Conservation (phyloP, 805 yeast species). For the Candida oleophila region DNA sequence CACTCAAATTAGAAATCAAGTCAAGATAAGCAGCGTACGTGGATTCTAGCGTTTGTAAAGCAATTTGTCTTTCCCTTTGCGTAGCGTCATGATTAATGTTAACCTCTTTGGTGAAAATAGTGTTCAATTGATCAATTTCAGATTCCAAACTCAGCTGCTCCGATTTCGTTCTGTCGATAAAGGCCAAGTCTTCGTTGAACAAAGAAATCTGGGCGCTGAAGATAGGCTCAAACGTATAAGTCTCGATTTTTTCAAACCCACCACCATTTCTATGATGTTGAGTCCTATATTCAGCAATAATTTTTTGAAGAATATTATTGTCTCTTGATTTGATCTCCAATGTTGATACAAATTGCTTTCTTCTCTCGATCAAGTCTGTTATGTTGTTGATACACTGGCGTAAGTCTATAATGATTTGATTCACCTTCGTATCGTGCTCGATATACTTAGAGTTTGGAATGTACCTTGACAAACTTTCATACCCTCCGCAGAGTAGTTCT, state of each 20-base stretch:
- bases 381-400: constrained; percentile 32
- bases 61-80: constrained; percentile 42
- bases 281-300: constrained; percentile 47
- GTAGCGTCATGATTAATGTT: constrained; percentile 16
- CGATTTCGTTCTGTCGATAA: constrained; percentile 38
- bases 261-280: constrained; percentile 14
- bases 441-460: constrained; percentile 42
- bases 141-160: constrained; percentile 35
- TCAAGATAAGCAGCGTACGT: constrained; percentile 54
- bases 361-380: constrained; percentile 27
- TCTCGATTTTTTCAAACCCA: constrained; percentile 19
- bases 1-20: constrained; percentile 56
- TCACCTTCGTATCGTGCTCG: constrained; percentile 30
- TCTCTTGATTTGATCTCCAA: constrained; percentile 47
- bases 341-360: constrained; percentile 40
- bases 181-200: constrained; percentile 50
- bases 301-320: constrained; percentile 50
- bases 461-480: constrained; percentile 25
- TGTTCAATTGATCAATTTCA: constrained; percentile 33
- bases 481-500: constrained; percentile 42
- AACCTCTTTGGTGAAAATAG: constrained; percentile 23
- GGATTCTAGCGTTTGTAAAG: constrained; percentile 51
- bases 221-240: constrained; percentile 33
- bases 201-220: constrained; percentile 43
- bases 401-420: constrained; percentile 31